Conservation (phyloP, 169 alveolate genomes). For the Cyclospora cayetanensis region DNA sequence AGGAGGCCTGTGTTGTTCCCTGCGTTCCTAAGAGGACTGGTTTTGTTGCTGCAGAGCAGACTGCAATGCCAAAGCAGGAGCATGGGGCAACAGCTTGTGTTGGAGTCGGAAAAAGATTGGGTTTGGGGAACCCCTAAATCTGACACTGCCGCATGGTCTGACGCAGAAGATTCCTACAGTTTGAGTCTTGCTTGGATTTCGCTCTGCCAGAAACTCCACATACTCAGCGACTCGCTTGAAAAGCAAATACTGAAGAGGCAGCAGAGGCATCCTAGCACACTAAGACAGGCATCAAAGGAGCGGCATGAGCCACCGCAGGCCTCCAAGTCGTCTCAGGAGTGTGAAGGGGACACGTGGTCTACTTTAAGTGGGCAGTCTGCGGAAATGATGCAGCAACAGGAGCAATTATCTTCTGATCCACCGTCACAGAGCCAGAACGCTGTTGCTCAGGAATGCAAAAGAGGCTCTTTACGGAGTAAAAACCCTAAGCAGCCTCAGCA, state of each 20-base stretch:
- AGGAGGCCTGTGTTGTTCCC: constrained; percentile 40
- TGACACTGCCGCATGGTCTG: neutral
- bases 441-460: too few relatives aligned
- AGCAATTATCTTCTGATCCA: too few relatives aligned
- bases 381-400: too few relatives aligned
- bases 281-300: neutral
- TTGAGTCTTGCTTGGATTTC: constrained; percentile 40
- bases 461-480: too few relatives aligned
- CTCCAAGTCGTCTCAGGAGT: too few relatives aligned
- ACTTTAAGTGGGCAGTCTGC: too few relatives aligned
- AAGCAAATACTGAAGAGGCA: neutral
- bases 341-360: too few relatives aligned
- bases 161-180: constrained; percentile 6
- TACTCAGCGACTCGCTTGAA: constrained; percentile 26
- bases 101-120: neutral
- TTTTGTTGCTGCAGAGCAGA: constrained; percentile 16
- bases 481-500: too few relatives aligned
- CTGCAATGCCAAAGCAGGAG: constrained; percentile 2
- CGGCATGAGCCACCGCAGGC: neutral
- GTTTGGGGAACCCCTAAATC: neutral
- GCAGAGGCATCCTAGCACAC: neutral
- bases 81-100: too few relatives aligned
- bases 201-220: constrained; percentile 42
- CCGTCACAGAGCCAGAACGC: too few relatives aligned
- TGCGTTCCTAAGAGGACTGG: constrained; percentile 33